Percentiles rank a stretch among this genome's conserved stretches.
Conservation (phyloP, 345 rosid species). For the Eutrema japonicum region DNA sequence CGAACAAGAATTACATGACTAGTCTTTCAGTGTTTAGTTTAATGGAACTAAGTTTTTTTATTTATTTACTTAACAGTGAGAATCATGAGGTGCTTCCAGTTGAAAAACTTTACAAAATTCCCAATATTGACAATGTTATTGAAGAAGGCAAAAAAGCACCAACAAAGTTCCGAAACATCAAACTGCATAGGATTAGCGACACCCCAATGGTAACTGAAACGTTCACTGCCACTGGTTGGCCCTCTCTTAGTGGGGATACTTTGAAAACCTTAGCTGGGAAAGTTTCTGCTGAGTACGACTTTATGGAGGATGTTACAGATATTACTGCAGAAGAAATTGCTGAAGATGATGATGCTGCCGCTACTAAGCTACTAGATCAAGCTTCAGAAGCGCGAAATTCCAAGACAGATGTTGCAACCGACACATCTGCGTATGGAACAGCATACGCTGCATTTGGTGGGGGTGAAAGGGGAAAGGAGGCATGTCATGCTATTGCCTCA, state of each 20-base stretch:
- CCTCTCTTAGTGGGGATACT: slow-evolving; percentile 78
- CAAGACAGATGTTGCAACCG: slow-evolving; percentile 40
- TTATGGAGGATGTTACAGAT: slow-evolving; percentile 47
- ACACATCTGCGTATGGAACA: slow-evolving; percentile 59
- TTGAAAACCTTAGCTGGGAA: slow-evolving; percentile 79
- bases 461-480: slow-evolving; percentile 69
- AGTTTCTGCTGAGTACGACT: slow-evolving; percentile 74
- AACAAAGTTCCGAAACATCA: slow-evolving; percentile 67
- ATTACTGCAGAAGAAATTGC: slow-evolving; percentile 43
- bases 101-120: slow-evolving; percentile 61
- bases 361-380: slow-evolving; percentile 29
- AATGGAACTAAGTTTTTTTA: slow-evolving; percentile 15
- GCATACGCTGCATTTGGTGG: slow-evolving; percentile 60
- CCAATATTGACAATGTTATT: slow-evolving; percentile 73
- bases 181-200: slow-evolving; percentile 56
- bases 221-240: slow-evolving; percentile 81
- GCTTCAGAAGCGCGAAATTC: slow-evolving; percentile 33
- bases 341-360: slow-evolving; percentile 23
- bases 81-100: slow-evolving; percentile 49
- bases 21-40: slow-evolving; percentile 6
- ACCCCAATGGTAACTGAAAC: slow-evolving; percentile 55
- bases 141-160: slow-evolving; percentile 87
- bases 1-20: neutral
- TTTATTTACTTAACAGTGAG: slow-evolving; percentile 51
- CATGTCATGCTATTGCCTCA: slow-evolving; percentile 92